Evolutionary conservation across 345 rosid genomes (phyloP), one percentile per base, ranked within the genome.

Genomic region (Populus ilicifolia): DNA sequence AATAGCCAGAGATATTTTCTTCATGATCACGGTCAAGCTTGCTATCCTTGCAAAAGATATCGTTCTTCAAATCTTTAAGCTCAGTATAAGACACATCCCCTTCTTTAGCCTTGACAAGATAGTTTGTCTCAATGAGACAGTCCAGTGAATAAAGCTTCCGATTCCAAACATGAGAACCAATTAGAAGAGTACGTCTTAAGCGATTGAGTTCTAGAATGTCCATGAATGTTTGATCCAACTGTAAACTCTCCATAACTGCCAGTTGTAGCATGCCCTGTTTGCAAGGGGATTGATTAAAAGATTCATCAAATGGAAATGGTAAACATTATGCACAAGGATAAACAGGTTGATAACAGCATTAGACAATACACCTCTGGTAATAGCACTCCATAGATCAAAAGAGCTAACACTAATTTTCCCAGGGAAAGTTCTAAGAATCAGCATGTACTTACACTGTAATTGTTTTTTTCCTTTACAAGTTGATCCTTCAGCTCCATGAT

Each of bases 161-260:
- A 80, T 89, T 90, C 99, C 98, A 96, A 78, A 89, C 93, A 82
- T 87, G 88, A 27, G 93, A 86, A 70, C 88, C 88, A 77, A 91
- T 86, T 79, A 94, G 79, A 72, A 96, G 91, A 67, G 92, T 86
- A 36, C 85, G 89, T 73, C 93, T 91, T 80, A 90, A 27, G 5
- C 86, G 84, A 82, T 94, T 94, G 29, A 94, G 87, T 72, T 96
- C 97, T 10, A 96, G 83, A 80, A 94, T 91, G 87, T 96, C 98
- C 44, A 91, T 67, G 80, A 83, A 80, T 21, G 71, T 76, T 67
- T 79, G 87, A 63, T 79, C 84, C 23, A 72, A 71, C 76, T 83
- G 87, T 25, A 86, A 80, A 70, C 75, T 73, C 76, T 88, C 92
- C 83, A 70, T 83, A 71, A 69, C n/a, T 44, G 84, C 82, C 61